phyloP scores from a whole-genome alignment of 441 rosid species.

The Manihot esculenta region DNA sequence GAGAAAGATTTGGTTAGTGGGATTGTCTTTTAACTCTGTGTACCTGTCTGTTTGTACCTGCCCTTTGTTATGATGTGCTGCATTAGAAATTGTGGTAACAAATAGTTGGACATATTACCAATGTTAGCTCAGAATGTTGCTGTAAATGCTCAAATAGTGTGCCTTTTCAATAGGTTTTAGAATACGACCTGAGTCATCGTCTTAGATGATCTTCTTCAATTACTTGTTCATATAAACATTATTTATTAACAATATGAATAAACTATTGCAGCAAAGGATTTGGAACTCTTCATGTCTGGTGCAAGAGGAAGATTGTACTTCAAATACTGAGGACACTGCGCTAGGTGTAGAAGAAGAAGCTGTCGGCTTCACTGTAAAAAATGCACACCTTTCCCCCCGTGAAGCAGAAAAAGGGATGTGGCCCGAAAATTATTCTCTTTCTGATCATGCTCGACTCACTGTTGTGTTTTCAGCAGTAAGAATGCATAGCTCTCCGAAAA shows the following conservation, averaged over 20 bases:
- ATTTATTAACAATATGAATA: background rate
- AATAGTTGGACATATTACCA: background rate
- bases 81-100: background rate
- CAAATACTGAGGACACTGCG: slow-evolving; percentile 23
- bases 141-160: background rate
- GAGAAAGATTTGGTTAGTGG: background rate
- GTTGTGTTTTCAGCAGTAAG: slow-evolving; percentile 73
- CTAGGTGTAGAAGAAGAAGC: slow-evolving; percentile 37
- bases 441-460: slow-evolving; percentile 89
- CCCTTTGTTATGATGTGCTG: background rate
- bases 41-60: no score
- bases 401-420: slow-evolving; percentile 89
- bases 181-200: background rate
- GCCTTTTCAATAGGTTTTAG: background rate
- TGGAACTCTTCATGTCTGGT: slow-evolving; percentile 56
- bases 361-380: slow-evolving; percentile 65
- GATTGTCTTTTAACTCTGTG: no score
- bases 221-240: background rate
- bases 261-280: slow-evolving; percentile 45
- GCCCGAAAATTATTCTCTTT: slow-evolving; percentile 85
- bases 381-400: slow-evolving; percentile 70
- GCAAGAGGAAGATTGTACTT: slow-evolving; percentile 36
- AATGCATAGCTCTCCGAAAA: slow-evolving; percentile 38
- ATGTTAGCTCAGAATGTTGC: background rate
- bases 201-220: background rate